phyloP scores from a whole-genome alignment of 352 stramenopile species.

The Phytophthora hybrid region DNA sequence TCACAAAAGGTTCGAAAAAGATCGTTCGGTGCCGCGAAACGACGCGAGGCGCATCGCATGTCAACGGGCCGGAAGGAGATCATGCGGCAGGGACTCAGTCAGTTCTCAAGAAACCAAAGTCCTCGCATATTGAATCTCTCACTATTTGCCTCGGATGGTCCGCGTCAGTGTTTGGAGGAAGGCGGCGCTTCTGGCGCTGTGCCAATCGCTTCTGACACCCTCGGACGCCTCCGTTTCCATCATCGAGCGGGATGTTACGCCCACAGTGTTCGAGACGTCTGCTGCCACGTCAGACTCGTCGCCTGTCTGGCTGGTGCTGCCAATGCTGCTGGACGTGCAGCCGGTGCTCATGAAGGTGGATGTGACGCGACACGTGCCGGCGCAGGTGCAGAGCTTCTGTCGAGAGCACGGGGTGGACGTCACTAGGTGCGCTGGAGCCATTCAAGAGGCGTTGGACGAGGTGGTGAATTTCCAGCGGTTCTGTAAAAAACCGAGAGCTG shows the following conservation, averaged over 20 bases:
- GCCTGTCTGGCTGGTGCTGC: constrained; percentile 43
- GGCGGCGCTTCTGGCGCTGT: constrained; percentile 21
- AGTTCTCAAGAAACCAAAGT: constrained; percentile 22
- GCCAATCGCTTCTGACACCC: not conserved
- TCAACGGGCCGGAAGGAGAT: constrained; percentile 3
- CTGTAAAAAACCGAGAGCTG: constrained; percentile 26
- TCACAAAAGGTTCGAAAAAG: constrained; percentile 9
- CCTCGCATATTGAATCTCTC: not conserved
- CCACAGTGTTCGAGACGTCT: constrained; percentile 12
- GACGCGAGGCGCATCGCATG: constrained; percentile 27
- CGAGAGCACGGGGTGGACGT: constrained; percentile 38
- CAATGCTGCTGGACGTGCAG: constrained; percentile 63
- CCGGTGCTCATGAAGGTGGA: constrained; percentile 52
- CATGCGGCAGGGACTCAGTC: constrained; percentile 2
- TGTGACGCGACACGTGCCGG: constrained; percentile 23
- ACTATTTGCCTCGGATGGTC: constrained; percentile 7
- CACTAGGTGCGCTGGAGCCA: constrained; percentile 28
- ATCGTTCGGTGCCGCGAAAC: constrained; percentile 19
- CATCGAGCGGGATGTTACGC: constrained; percentile 17
- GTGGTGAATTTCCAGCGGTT: constrained; percentile 41
- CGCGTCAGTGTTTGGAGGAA: not conserved
- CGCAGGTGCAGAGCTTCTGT: constrained; percentile 57
- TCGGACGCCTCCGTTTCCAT: constrained; percentile 10
- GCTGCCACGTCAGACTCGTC: constrained; percentile 9
- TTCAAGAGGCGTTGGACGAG: constrained; percentile 37